A percentile compares a stretch with the other conserved stretches of the same genome.
phyloP scores from a whole-genome alignment of 192 early-diverging fungal genomes.

The Backusella tuberculispora region DNA sequence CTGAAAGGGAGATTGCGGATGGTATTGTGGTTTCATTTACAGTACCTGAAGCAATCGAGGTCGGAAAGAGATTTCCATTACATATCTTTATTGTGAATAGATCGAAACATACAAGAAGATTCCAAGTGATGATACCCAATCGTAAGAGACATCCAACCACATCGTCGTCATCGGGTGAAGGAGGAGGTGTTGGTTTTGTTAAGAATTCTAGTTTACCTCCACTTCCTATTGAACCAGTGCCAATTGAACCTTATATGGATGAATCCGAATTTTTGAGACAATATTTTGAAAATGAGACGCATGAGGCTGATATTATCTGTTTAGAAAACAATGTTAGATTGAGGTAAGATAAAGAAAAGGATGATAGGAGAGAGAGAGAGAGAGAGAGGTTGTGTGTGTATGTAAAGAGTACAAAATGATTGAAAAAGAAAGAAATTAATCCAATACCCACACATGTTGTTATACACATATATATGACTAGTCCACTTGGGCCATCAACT shows the following conservation, averaged over 20 bases:
- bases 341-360: slow-evolving; percentile 42
- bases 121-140: slow-evolving; percentile 59
- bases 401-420: background rate
- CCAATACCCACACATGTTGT: background rate
- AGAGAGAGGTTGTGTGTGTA: background rate
- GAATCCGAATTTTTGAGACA: slow-evolving; percentile 56
- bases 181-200: background rate
- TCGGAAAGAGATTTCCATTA: slow-evolving; percentile 57
- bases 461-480: slow-evolving; percentile 1
- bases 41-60: slow-evolving; percentile 38
- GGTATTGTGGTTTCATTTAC: slow-evolving; percentile 63
- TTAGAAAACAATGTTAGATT: slow-evolving; percentile 63
- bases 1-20: slow-evolving; percentile 55
- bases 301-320: slow-evolving; percentile 62
- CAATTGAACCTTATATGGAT: slow-evolving; percentile 62
- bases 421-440: background rate
- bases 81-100: slow-evolving; percentile 61
- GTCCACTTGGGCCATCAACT: slow-evolving; percentile 57
- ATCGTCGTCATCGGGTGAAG: background rate
- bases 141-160: slow-evolving; percentile 48
- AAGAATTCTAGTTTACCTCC: slow-evolving; percentile 41
- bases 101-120: slow-evolving; percentile 55
- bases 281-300: slow-evolving; percentile 60
- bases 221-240: slow-evolving; percentile 47
- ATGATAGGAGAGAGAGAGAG: background rate